A percentile compares a stretch with the other conserved stretches of the same genome.
These are phyloP conservation scores for Beauveria rudraprayagi DNA, from an alignment of 2,329 filamentous ascomycete genomes.

Conservation along the genomic window DNA sequence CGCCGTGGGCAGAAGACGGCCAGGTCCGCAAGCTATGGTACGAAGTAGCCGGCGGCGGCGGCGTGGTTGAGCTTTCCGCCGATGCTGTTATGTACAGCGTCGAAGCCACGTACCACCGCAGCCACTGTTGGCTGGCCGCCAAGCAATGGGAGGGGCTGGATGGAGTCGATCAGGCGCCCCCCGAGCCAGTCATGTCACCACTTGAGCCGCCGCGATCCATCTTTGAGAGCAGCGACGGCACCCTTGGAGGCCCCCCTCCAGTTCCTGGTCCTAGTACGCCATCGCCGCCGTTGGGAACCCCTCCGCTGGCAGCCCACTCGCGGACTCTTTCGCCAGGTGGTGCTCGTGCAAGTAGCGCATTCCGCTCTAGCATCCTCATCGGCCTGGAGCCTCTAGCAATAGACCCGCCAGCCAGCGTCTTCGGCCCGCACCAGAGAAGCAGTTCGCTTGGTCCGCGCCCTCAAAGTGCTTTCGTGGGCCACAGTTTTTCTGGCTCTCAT, in stretches of 20 bases:
- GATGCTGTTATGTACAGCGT: conserved; percentile 55
- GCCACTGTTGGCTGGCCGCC: conserved; percentile 48
- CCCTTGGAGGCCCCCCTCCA: conserved; percentile 17
- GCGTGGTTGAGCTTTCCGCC: conserved; percentile 49
- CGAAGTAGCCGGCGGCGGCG: conserved; percentile 57
- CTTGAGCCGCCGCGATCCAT: conserved; percentile 29
- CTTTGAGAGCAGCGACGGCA: conserved; percentile 25
- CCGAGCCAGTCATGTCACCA: conserved; percentile 29
- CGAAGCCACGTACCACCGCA: conserved; percentile 51
- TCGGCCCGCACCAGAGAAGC: conserved; percentile 25
- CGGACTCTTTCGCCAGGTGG: conserved; percentile 32
- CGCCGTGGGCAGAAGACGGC: conserved; percentile 64
- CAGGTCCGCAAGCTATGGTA: conserved; percentile 65
- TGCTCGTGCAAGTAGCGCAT: conserved; percentile 24
- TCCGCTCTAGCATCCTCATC: conserved; percentile 35
- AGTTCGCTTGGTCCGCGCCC: conserved; percentile 28
- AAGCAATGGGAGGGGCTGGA: conserved; percentile 39
- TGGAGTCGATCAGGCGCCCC: conserved; percentile 20
- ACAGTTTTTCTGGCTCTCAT: conserved; percentile 29
- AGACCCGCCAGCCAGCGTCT: conserved; percentile 22
- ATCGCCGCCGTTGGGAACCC: conserved; percentile 22
- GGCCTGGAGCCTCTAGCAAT: conserved; percentile 36
- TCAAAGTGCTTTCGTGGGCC: conserved; percentile 23
- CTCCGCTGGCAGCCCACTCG: conserved; percentile 27
- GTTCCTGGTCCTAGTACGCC: conserved; percentile 18